Conservation (phyloP, 1,284 basidiomycete genomes). For the Malassezia psittaci region DNA sequence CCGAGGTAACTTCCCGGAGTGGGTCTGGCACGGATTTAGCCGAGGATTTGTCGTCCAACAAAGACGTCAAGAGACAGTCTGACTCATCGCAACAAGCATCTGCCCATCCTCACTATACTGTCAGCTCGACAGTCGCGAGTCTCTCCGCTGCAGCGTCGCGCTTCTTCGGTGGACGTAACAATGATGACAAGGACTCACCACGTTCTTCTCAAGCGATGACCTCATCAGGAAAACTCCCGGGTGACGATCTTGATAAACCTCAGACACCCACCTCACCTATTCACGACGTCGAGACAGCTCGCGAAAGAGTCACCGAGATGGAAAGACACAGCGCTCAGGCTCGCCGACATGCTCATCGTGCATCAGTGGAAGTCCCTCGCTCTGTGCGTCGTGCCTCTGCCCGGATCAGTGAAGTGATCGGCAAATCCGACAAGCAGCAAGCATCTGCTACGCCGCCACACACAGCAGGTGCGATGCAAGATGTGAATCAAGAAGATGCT, state of each 20-base stretch:
- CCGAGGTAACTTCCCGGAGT: not conserved
- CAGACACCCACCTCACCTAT: slow-evolving; percentile 11
- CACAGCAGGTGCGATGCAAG: not conserved
- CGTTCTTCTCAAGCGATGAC: not conserved
- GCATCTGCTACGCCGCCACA: not conserved
- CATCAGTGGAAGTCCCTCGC: slow-evolving; percentile 16
- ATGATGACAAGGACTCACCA: not conserved
- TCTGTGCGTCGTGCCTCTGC: slow-evolving; percentile 15
- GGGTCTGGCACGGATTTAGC: not conserved
- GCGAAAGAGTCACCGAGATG: slow-evolving; percentile 10
- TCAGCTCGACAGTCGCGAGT: slow-evolving; percentile 10
- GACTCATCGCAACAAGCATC: not conserved
- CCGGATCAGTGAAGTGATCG: slow-evolving; percentile 8
- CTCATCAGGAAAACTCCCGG: not conserved
- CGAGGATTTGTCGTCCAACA: not conserved
- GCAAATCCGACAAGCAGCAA: not conserved
- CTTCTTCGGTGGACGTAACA: slow-evolving; percentile 9
- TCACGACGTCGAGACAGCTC: slow-evolving; percentile 8
- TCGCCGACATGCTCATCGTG: slow-evolving; percentile 14
- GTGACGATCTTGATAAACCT: not conserved
- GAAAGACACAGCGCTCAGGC: slow-evolving; percentile 4
- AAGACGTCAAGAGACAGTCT: not conserved
- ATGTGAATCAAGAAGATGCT: not conserved
- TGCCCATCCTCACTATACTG: not conserved
- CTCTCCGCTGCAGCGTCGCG: slow-evolving; percentile 14